Evolutionary conservation across 352 stramenopile genomes (phyloP).

Genomic region (Phytophthora idaei): DNA sequence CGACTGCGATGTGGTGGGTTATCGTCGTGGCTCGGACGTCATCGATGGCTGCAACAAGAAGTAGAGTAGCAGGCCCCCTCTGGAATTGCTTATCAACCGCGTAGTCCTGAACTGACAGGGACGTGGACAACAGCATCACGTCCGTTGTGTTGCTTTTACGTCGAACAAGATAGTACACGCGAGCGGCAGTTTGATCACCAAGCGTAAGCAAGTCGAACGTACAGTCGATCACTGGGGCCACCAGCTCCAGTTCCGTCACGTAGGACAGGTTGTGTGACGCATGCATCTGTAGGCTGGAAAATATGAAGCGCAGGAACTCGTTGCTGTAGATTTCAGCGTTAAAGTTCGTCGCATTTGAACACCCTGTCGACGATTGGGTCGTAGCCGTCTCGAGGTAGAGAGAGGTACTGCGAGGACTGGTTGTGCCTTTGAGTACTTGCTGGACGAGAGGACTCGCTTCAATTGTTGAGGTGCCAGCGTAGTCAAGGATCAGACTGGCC

Average conservation of each 20-base stretch:
- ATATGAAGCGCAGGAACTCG: constrained; percentile 33
- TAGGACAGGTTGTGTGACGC: constrained; percentile 34
- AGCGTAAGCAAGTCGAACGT: constrained; percentile 21
- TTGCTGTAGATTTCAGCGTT: constrained; percentile 33
- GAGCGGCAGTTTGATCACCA: constrained; percentile 17
- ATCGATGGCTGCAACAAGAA: constrained; percentile 29
- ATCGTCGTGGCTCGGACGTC: constrained; percentile 21
- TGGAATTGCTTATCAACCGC: constrained; percentile 21
- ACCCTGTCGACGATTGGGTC: constrained; percentile 22
- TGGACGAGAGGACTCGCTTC: constrained; percentile 39
- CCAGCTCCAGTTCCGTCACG: constrained; percentile 36
- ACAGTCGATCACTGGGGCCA: constrained; percentile 50
- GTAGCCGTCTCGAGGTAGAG: constrained; percentile 38
- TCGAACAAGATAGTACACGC: constrained; percentile 38
- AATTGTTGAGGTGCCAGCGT: constrained; percentile 34
- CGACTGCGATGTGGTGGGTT: constrained; percentile 30
- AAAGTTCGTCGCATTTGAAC: constrained; percentile 18
- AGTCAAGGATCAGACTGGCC: constrained; percentile 34
- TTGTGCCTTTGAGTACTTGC: constrained; percentile 26
- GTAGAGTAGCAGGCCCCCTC: constrained; percentile 18
- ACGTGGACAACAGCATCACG: constrained; percentile 33
- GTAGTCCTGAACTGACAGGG: constrained; percentile 38
- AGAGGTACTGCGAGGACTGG: constrained; percentile 22
- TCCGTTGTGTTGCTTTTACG: constrained; percentile 15
- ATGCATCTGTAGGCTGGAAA: constrained; percentile 22